A percentile compares a stretch with the other conserved stretches of the same genome.
Conservation (phyloP, 192 early-diverging fungal species). For the Backusella sp. region DNA sequence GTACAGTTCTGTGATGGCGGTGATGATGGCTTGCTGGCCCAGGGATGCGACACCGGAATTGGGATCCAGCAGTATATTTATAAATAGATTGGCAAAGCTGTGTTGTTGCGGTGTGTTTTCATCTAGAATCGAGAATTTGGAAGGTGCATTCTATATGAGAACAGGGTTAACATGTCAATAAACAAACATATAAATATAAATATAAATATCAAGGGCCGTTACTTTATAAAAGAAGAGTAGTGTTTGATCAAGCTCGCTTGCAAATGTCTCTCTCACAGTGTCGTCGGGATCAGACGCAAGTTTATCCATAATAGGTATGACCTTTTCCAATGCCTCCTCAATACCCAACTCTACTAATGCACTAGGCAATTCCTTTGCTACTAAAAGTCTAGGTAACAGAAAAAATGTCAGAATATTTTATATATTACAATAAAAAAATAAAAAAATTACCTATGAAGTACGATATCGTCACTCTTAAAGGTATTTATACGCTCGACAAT, state of each 20-base stretch:
- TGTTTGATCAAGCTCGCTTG: slow-evolving; percentile 42
- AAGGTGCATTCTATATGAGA: slow-evolving; percentile 10
- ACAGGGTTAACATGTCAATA: not conserved
- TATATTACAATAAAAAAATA: not conserved
- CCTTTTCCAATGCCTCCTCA: slow-evolving; percentile 36
- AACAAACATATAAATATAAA: not conserved
- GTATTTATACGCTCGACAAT: slow-evolving; percentile 14
- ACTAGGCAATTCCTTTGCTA: slow-evolving; percentile 42
- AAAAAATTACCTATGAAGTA: slow-evolving; percentile 12
- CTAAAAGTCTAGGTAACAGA: slow-evolving; percentile 35
- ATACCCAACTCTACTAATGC: slow-evolving; percentile 33
- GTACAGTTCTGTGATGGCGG: slow-evolving; percentile 40
- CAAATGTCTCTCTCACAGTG: slow-evolving; percentile 44
- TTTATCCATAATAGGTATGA: slow-evolving; percentile 40
- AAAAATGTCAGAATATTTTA: not conserved
- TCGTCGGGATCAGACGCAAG: slow-evolving; percentile 43
- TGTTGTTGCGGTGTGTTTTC: slow-evolving; percentile 14
- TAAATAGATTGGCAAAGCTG: slow-evolving; percentile 45
- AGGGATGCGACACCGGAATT: slow-evolving; percentile 48
- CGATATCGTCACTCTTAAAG: not conserved
- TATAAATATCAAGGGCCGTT: not conserved
- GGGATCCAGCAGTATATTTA: slow-evolving; percentile 51
- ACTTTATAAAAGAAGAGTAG: slow-evolving; percentile 49
- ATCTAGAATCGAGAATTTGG: not conserved
- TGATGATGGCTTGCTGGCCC: slow-evolving; percentile 43